These are phyloP conservation scores for Schizopora paradoxa DNA, from an alignment of 1,284 basidiomycete species.

Conservation along the genomic window DNA sequence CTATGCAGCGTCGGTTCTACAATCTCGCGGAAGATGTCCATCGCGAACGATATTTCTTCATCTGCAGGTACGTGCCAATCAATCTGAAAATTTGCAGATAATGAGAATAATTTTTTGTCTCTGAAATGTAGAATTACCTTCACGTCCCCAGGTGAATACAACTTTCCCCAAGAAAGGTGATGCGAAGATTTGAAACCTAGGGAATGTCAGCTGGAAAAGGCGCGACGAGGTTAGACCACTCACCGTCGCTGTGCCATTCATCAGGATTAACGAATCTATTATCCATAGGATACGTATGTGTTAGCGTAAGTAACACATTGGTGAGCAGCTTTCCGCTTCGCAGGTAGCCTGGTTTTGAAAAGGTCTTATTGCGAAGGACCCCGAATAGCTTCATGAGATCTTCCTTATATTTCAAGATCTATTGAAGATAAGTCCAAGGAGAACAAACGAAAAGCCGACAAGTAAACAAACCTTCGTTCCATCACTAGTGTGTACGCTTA, in stretches of 20 bases:
- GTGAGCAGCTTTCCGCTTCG: slow-evolving; percentile 79
- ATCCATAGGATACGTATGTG: slow-evolving; percentile 79
- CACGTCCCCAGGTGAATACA: slow-evolving; percentile 55
- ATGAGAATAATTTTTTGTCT: slow-evolving; percentile 1
- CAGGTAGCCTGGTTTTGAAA: slow-evolving; percentile 80
- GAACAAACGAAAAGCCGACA: background rate
- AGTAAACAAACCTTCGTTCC: slow-evolving; percentile 47
- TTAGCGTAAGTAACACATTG: slow-evolving; percentile 70
- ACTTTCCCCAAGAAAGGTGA: slow-evolving; percentile 75
- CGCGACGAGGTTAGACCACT: slow-evolving; percentile 15
- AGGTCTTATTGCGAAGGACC: slow-evolving; percentile 64
- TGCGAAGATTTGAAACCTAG: slow-evolving; percentile 68
- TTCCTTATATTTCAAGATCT: slow-evolving; percentile 62
- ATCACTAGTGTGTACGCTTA: slow-evolving; percentile 52
- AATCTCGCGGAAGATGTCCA: slow-evolving; percentile 71
- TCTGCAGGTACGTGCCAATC: slow-evolving; percentile 72
- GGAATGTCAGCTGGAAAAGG: too few relatives aligned
- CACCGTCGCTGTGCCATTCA: slow-evolving; percentile 75
- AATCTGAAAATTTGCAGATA: slow-evolving; percentile 44
- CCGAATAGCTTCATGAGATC: slow-evolving; percentile 63
- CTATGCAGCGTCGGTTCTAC: slow-evolving; percentile 58
- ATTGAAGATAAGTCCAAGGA: slow-evolving; percentile 12
- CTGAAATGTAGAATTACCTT: slow-evolving; percentile 34
- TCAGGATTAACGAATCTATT: slow-evolving; percentile 80
- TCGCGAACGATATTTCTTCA: slow-evolving; percentile 71